These are phyloP conservation scores for Chytridium lagenaria DNA, from an alignment of 371 early-diverging fungal genomes.

Conservation along the genomic window DNA sequence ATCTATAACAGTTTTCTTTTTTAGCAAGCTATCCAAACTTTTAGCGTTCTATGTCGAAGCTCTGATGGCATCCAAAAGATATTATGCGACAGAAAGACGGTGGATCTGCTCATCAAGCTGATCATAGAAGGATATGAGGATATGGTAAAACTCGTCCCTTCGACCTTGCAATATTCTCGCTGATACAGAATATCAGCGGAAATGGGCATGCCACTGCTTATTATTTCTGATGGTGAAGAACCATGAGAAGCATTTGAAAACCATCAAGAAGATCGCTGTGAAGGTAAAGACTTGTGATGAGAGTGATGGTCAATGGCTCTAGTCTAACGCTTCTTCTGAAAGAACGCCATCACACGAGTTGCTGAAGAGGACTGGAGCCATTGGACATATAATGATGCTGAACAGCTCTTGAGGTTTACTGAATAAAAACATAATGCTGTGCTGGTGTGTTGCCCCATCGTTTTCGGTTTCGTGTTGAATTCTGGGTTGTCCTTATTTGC, in stretches of 20 bases:
- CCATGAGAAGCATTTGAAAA: neutral
- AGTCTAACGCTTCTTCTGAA: neutral
- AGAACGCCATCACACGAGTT: constrained; percentile 18
- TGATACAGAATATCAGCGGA: constrained; percentile 13
- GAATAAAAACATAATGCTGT: constrained; percentile 7
- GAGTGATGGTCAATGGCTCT: neutral
- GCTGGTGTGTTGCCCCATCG: too few species aligned
- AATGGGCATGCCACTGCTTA: constrained; percentile 35
- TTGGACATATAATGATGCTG: constrained; percentile 33
- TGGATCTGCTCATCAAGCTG: constrained; percentile 19
- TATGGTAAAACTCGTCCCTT: constrained; percentile 21
- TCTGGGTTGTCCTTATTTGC: too few species aligned
- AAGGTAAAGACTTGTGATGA: neutral
- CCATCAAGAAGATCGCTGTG: constrained; percentile 4
- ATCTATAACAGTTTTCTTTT: neutral
- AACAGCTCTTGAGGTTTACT: constrained; percentile 19
- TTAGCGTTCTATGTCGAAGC: constrained; percentile 27
- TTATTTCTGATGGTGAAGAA: constrained; percentile 29
- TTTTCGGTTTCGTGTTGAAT: too few species aligned
- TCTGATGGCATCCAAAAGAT: constrained; percentile 1
- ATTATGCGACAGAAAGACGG: constrained; percentile 4
- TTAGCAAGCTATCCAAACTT: constrained; percentile 35
- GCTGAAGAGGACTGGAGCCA: constrained; percentile 33
- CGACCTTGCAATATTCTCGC: neutral
- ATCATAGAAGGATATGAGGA: constrained; percentile 24